Percentiles rank a stretch among this genome's conserved stretches.
phyloP scores from a whole-genome alignment of 768 basidiomycete genomes.

The Leccinum disarticulatum region DNA sequence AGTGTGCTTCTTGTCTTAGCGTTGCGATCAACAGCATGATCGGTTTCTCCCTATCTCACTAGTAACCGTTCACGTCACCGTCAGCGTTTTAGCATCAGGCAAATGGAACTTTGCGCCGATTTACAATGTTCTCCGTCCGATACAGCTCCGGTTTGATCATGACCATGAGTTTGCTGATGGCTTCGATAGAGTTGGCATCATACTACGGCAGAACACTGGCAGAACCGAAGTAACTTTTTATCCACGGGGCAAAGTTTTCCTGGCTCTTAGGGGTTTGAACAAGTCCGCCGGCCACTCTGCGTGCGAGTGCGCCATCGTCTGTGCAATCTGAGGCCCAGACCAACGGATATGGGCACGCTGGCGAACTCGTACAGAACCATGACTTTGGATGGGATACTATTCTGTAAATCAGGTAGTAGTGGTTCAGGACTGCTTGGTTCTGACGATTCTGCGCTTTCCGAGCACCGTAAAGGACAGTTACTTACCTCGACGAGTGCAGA shows the following conservation, averaged over 20 bases:
- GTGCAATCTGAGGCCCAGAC: slow-evolving; percentile 69
- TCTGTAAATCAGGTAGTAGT: no score
- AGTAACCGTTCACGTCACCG: neutral
- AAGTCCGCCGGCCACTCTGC: slow-evolving; percentile 53
- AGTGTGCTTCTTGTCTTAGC: slow-evolving; percentile 21
- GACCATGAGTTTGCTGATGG: slow-evolving; percentile 31
- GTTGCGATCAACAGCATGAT: slow-evolving; percentile 41
- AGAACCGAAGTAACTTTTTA: slow-evolving; percentile 48
- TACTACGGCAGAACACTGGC: slow-evolving; percentile 44
- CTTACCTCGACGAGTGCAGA: neutral
- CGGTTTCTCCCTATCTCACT: slow-evolving; percentile 61
- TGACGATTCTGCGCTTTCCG: no score
- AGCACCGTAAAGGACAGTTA: neutral
- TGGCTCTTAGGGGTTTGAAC: slow-evolving; percentile 55
- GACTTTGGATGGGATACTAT: neutral
- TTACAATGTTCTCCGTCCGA: slow-evolving; percentile 41
- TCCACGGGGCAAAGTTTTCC: slow-evolving; percentile 38
- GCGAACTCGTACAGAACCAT: neutral
- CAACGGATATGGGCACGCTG: slow-evolving; percentile 23
- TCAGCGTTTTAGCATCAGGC: neutral
- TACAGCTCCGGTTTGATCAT: slow-evolving; percentile 42
- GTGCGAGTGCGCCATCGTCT: slow-evolving; percentile 21
- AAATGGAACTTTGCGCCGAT: slow-evolving; percentile 16
- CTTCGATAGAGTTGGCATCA: slow-evolving; percentile 53
- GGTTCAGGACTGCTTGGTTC: no score